A percentile compares a stretch with the other conserved stretches of the same genome.
phyloP scores from a whole-genome alignment of 208 protist genomes.

The Angomonas deanei region DNA sequence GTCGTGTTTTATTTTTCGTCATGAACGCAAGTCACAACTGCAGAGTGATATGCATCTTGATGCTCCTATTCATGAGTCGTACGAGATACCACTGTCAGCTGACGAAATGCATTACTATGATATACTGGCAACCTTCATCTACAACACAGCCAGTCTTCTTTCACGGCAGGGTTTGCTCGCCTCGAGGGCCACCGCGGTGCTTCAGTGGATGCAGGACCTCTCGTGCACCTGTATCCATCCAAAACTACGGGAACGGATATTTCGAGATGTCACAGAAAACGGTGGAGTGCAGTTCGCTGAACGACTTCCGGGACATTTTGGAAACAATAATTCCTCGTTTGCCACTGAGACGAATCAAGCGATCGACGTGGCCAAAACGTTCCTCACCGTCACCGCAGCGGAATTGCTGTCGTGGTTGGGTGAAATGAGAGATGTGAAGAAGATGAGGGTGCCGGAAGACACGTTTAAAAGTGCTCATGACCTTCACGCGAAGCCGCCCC shows the following conservation, averaged over 20 bases:
- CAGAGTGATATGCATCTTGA: constrained; percentile 21
- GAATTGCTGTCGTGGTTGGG: constrained; percentile 29
- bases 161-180: constrained; percentile 30
- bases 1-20: constrained; percentile 31
- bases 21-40: constrained; percentile 31
- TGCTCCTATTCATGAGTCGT: constrained; percentile 11
- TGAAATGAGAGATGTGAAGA: background rate
- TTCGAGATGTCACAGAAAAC: background rate
- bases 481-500: constrained; percentile 24
- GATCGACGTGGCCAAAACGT: constrained; percentile 16
- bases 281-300: background rate
- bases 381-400: constrained; percentile 19
- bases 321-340: too few relatives aligned
- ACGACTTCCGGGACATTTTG: background rate
- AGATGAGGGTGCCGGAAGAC: constrained; percentile 15
- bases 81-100: constrained; percentile 9
- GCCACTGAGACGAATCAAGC: too few relatives aligned
- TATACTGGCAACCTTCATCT: constrained; percentile 21
- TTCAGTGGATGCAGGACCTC: constrained; percentile 47
- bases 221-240: constrained; percentile 33
- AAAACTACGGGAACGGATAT: background rate
- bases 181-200: constrained; percentile 17
- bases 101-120: constrained; percentile 36
- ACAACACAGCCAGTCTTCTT: constrained; percentile 10
- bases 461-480: constrained; percentile 22